These are phyloP conservation scores for Aspergillus viridinutans DNA, from an alignment of 2,329 filamentous ascomycete genomes.

Conservation along the genomic window DNA sequence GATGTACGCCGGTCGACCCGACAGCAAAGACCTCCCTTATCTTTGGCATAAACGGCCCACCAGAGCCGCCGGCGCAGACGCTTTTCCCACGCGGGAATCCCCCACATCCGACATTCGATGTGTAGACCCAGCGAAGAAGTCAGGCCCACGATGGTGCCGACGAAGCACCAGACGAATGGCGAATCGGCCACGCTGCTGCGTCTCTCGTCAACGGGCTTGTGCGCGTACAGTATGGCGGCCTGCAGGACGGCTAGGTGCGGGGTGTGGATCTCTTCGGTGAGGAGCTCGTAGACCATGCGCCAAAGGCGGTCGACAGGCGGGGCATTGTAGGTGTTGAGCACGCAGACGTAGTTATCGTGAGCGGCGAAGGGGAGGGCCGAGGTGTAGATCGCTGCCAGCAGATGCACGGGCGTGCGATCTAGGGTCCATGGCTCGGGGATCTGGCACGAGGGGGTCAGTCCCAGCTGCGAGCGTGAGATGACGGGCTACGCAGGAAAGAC, in stretches of 20 bases:
- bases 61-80: slow-evolving; percentile 35
- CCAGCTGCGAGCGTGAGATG: slow-evolving; percentile 28
- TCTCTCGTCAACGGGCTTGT: slow-evolving; percentile 20
- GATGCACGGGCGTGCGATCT: slow-evolving; percentile 21
- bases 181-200: slow-evolving; percentile 27
- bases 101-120: slow-evolving; percentile 36
- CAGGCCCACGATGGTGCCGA: slow-evolving; percentile 33
- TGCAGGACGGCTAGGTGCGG: slow-evolving; percentile 30
- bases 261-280: slow-evolving; percentile 30
- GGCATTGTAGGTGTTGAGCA: slow-evolving; percentile 24
- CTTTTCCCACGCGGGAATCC: slow-evolving; percentile 37
- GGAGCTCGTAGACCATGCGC: slow-evolving; percentile 28
- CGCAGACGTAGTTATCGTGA: slow-evolving; percentile 28
- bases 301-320: slow-evolving; percentile 24
- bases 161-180: slow-evolving; percentile 35
- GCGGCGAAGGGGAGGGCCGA: slow-evolving; percentile 30
- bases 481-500: slow-evolving; percentile 29
- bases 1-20: slow-evolving; percentile 35
- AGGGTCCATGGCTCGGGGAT: slow-evolving; percentile 18
- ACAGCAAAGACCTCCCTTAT: slow-evolving; percentile 37
- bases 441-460: slow-evolving; percentile 14
- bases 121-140: slow-evolving; percentile 34
- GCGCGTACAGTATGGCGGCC: slow-evolving; percentile 30
- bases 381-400: slow-evolving; percentile 32
- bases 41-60: slow-evolving; percentile 40